Evolutionary conservation across 2,329 filamentous ascomycete genomes (phyloP).

Genomic region (Cercospora janseana): DNA sequence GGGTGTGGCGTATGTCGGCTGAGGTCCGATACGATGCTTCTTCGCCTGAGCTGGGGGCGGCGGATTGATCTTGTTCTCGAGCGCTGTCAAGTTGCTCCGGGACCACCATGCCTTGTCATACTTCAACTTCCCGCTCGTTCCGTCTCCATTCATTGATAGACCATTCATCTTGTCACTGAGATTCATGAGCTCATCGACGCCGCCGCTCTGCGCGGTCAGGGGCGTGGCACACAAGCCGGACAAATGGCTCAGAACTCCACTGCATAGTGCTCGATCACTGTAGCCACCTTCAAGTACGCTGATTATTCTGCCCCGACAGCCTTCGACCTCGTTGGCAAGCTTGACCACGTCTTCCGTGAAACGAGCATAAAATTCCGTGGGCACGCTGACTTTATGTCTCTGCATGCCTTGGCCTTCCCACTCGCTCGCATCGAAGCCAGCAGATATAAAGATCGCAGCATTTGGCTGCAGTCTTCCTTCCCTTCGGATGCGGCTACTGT

Average conservation of each 20-base stretch:
- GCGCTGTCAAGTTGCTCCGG: conserved; percentile 59
- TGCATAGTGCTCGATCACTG: conserved; percentile 84
- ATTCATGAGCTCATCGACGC: conserved; percentile 18
- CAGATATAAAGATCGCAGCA: conserved; percentile 89
- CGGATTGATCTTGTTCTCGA: conserved; percentile 61
- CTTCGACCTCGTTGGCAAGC: conserved; percentile 75
- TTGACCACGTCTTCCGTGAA: conserved; percentile 82
- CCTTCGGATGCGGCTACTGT: conserved; percentile 64
- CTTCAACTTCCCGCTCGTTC: background rate
- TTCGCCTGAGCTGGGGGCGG: conserved; percentile 53
- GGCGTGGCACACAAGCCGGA: conserved; percentile 64
- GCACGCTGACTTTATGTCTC: conserved; percentile 90
- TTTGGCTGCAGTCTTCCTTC: conserved; percentile 63
- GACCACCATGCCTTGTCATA: conserved; percentile 50
- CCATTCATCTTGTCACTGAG: conserved; percentile 32
- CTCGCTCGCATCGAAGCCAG: conserved; percentile 95
- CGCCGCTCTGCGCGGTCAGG: conserved; percentile 12
- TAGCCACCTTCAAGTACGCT: conserved; percentile 96
- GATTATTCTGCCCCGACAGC: conserved; percentile 79
- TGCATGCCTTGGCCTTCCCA: conserved; percentile 94
- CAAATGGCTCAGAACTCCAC: conserved; percentile 85
- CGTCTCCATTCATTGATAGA: conserved; percentile 24
- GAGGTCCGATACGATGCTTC: conserved; percentile 56
- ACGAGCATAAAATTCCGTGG: conserved; percentile 91
- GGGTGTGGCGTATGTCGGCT: conserved; percentile 77